Evolutionary conservation across 257 asterid species (phyloP).

Genomic region (Sherardia arvensis): DNA sequence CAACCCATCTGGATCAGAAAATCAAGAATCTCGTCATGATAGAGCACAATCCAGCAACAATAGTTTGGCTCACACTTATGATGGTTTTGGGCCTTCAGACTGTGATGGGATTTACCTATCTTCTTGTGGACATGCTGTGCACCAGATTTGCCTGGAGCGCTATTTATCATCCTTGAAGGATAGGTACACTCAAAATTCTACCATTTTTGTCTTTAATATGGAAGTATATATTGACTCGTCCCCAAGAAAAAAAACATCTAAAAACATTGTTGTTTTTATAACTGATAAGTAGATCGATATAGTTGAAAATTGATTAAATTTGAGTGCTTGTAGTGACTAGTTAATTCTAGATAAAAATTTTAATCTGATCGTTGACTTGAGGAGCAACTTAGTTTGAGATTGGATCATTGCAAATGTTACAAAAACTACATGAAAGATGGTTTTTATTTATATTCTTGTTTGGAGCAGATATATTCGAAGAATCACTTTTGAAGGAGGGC

Average conservation of each 20-base stretch:
- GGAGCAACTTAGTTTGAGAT: neutral
- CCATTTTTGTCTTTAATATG: neutral
- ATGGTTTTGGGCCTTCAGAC: constrained; percentile 53
- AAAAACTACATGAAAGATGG: neutral
- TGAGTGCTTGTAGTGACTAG: neutral
- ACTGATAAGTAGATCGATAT: neutral
- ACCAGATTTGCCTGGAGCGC: constrained; percentile 92
- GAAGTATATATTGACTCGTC: neutral
- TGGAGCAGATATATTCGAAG: constrained; percentile 59
- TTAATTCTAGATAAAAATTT: neutral
- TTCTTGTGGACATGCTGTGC: constrained; percentile 99
- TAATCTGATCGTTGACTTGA: too few relatives aligned
- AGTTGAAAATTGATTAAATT: too few relatives aligned
- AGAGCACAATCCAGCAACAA: constrained; percentile 30
- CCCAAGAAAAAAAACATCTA: neutral
- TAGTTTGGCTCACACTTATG: constrained; percentile 30
- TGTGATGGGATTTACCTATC: constrained; percentile 81
- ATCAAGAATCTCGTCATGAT: constrained; percentile 23
- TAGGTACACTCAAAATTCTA: constrained; percentile 37
- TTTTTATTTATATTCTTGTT: neutral
- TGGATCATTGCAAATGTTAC: neutral
- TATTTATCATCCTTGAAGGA: constrained; percentile 83
- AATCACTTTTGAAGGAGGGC: constrained; percentile 92
- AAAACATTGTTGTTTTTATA: neutral
- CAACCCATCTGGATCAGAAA: constrained; percentile 54